A percentile compares a stretch with the other conserved stretches of the same genome.
These are phyloP conservation scores for Rubroshorea leprosula DNA, from an alignment of 345 rosid species.

Conservation along the genomic window DNA sequence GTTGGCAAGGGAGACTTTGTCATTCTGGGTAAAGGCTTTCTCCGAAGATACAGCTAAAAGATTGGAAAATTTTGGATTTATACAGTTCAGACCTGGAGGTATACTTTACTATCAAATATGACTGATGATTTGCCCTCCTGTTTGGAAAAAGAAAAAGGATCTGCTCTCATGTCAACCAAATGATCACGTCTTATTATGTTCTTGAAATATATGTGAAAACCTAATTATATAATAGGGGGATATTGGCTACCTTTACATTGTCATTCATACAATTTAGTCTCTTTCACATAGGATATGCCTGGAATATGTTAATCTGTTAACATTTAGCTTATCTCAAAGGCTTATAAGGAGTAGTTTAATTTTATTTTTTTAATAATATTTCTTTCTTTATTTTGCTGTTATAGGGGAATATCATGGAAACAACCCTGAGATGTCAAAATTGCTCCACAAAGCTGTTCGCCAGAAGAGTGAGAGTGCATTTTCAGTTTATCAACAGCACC, in stretches of 20 bases:
- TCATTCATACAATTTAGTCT: background rate
- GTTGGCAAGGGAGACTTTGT: slow-evolving; percentile 91
- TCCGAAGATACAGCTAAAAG: slow-evolving; percentile 98
- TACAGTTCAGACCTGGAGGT: slow-evolving; percentile 98
- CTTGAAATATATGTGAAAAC: too few relatives aligned
- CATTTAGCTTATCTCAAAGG: background rate
- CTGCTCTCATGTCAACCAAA: too few relatives aligned
- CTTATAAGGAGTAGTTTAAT: background rate
- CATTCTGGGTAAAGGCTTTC: slow-evolving; percentile 99
- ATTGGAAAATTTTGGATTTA: slow-evolving; percentile 91
- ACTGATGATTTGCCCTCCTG: too few relatives aligned
- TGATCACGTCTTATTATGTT: too few relatives aligned
- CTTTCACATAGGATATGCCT: background rate
- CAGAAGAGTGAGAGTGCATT: slow-evolving; percentile 90
- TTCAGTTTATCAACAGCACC: slow-evolving; percentile 92
- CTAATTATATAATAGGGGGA: background rate
- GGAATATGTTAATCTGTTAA: background rate
- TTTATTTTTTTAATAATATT: slow-evolving; percentile 1
- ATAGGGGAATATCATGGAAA: slow-evolving; percentile 99
- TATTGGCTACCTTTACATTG: slow-evolving; percentile 8
- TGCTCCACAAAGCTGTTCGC: slow-evolving; percentile 97
- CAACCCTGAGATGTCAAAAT: slow-evolving; percentile 97
- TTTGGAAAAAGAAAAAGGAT: too few relatives aligned
- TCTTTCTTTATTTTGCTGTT: too few relatives aligned
- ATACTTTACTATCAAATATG: slow-evolving; percentile 3